phyloP scores from a whole-genome alignment of 2,329 filamentous ascomycete genomes.

The Colletotrichum endophyticum region DNA sequence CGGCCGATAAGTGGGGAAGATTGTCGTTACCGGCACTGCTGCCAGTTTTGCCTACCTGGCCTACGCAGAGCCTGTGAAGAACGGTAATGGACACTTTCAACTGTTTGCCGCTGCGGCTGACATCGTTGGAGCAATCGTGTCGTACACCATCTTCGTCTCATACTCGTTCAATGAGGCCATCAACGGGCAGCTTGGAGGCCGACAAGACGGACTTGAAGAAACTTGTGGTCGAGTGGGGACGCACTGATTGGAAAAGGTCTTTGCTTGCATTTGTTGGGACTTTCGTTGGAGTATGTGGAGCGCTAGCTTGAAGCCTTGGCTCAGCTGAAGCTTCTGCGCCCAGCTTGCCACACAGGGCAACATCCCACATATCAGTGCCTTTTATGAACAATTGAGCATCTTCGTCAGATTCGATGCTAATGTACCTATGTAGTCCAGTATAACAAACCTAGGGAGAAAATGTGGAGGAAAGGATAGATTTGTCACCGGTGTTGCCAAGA shows the following conservation, averaged over 20 bases:
- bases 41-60: background rate
- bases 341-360: no score
- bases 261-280: background rate
- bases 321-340: no score
- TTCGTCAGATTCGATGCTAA: no score
- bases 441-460: no score
- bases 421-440: no score
- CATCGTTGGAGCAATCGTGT: background rate
- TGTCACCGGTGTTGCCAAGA: no score
- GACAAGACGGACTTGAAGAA: background rate
- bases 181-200: background rate
- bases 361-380: no score
- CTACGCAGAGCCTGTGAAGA: background rate
- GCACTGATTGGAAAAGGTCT: background rate
- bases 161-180: background rate
- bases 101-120: background rate
- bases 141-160: background rate
- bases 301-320: background rate
- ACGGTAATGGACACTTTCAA: fast-evolving
- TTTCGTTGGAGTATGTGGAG: fast-evolving
- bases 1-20: background rate
- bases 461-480: no score
- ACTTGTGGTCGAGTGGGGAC: fast-evolving
- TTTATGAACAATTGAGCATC: no score
- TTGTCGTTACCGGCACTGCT: background rate